Evolutionary conservation across 148 eudicot species (phyloP).

Genomic region (Chenopodium quinoa): DNA sequence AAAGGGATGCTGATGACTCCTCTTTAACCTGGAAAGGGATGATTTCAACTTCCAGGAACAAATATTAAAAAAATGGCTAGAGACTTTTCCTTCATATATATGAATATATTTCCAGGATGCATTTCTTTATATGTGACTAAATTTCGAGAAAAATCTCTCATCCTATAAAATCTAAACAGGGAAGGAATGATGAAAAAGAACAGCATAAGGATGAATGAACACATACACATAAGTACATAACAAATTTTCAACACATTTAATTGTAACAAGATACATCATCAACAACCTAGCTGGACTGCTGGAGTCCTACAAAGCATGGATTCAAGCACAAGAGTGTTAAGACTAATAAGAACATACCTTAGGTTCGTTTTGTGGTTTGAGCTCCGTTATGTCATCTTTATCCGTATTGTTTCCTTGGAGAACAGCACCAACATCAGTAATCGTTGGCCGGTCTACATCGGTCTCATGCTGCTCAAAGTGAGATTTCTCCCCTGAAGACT

Average conservation of each 20-base stretch:
- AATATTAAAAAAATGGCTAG: not conserved
- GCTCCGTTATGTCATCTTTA: constrained; percentile 27
- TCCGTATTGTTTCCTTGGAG: constrained; percentile 32
- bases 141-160: not conserved
- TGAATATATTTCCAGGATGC: not conserved
- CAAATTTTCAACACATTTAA: constrained; percentile 12
- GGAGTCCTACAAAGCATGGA: not conserved
- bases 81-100: too few relatives aligned
- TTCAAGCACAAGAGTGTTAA: not conserved
- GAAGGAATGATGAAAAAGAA: not conserved
- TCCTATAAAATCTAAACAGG: not conserved
- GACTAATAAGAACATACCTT: constrained; percentile 38
- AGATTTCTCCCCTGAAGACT: constrained; percentile 32
- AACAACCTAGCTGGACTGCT: not conserved
- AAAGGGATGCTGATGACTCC: constrained; percentile 55
- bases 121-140: not conserved
- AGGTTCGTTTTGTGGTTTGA: constrained; percentile 31
- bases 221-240: not conserved
- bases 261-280: constrained; percentile 9
- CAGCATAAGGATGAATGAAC: not conserved
- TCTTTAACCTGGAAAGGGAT: constrained; percentile 44
- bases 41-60: constrained; percentile 2
- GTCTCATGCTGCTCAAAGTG: constrained; percentile 36
- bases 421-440: constrained; percentile 27
- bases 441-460: constrained; percentile 31